These are phyloP conservation scores for Hypoxylon cercidicola DNA, from an alignment of 495 filamentous ascomycete genomes.

Conservation along the genomic window DNA sequence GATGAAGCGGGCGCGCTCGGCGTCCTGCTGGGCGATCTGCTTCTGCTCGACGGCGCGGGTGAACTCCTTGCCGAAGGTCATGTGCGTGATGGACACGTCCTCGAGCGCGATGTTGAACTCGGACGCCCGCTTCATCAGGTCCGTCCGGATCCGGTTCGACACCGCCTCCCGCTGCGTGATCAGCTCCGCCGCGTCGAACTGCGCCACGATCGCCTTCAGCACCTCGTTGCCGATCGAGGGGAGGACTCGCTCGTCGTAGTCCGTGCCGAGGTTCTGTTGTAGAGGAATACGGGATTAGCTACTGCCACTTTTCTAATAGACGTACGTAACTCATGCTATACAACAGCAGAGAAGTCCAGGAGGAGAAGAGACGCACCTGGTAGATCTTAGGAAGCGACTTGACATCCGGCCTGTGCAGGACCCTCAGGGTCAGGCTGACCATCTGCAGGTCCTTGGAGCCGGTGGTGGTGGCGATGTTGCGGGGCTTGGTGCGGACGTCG, in stretches of 20 bases:
- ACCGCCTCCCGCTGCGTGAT: conserved; percentile 99
- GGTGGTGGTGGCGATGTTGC: conserved; percentile 97
- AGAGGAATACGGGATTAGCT: conserved; percentile 28
- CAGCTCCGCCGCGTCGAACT: conserved; percentile 98
- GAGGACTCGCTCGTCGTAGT: conserved; percentile 99
- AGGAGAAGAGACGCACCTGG: conserved; percentile 71
- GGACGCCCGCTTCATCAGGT: conserved; percentile 92
- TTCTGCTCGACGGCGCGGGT: conserved; percentile 99
- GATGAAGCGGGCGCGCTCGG: conserved; percentile 95
- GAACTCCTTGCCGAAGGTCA: conserved; percentile 99
- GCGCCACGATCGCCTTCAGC: conserved; percentile 97
- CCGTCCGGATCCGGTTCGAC: conserved; percentile 90
- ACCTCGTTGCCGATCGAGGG: conserved; percentile 99
- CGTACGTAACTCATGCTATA: too few species aligned
- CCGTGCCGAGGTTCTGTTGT: conserved; percentile 78
- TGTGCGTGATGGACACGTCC: conserved; percentile 99
- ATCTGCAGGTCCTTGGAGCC: conserved; percentile 99
- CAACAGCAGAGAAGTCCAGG: too few species aligned
- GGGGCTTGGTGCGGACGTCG: conserved; percentile 96
- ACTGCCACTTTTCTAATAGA: not conserved
- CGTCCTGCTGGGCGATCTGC: conserved; percentile 99
- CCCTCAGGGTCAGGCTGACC: conserved; percentile 97
- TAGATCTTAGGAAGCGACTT: conserved; percentile 95
- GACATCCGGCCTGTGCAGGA: conserved; percentile 95
- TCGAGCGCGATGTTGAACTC: conserved; percentile 99